These are phyloP conservation scores for Colletotrichum somersetense DNA, from an alignment of 2,329 filamentous ascomycete genomes.

Conservation along the genomic window DNA sequence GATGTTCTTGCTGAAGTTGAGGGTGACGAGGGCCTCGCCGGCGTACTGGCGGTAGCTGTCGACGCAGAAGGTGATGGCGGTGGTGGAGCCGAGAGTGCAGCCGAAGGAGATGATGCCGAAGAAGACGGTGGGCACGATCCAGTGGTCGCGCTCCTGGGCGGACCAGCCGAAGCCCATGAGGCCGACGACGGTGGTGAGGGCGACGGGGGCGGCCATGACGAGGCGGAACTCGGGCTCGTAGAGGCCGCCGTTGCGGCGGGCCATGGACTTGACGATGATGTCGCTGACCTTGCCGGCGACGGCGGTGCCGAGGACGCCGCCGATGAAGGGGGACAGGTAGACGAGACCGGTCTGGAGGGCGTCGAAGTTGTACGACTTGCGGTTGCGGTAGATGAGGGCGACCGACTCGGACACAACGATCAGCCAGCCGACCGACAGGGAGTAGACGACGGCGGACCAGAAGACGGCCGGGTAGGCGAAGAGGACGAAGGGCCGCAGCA, in stretches of 20 bases:
- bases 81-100: slow-evolving; percentile 90
- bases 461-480: slow-evolving; percentile 90
- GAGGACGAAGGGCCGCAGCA: slow-evolving; percentile 84
- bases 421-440: slow-evolving; percentile 92
- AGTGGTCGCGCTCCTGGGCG: slow-evolving; percentile 77
- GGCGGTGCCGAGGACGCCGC: slow-evolving; percentile 89
- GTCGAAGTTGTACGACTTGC: slow-evolving; percentile 81
- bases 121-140: slow-evolving; percentile 94
- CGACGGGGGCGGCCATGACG: slow-evolving; percentile 86
- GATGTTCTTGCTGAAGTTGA: slow-evolving; percentile 96
- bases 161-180: slow-evolving; percentile 99
- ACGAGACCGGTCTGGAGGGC: slow-evolving; percentile 85
- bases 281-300: slow-evolving; percentile 92
- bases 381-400: slow-evolving; percentile 80
- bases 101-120: slow-evolving; percentile 94
- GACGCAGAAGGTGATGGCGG: slow-evolving; percentile 92
- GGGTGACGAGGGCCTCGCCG: slow-evolving; percentile 90
- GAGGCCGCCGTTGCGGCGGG: slow-evolving; percentile 87
- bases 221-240: slow-evolving; percentile 96
- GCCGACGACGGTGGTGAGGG: slow-evolving; percentile 82
- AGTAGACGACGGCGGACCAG: slow-evolving; percentile 88
- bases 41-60: slow-evolving; percentile 95
- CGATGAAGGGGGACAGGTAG: slow-evolving; percentile 91
- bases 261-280: slow-evolving; percentile 84
- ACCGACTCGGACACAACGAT: slow-evolving; percentile 94